Evolutionary conservation across 805 yeast genomes (phyloP).

Genomic region (Candida golubevii): DNA sequence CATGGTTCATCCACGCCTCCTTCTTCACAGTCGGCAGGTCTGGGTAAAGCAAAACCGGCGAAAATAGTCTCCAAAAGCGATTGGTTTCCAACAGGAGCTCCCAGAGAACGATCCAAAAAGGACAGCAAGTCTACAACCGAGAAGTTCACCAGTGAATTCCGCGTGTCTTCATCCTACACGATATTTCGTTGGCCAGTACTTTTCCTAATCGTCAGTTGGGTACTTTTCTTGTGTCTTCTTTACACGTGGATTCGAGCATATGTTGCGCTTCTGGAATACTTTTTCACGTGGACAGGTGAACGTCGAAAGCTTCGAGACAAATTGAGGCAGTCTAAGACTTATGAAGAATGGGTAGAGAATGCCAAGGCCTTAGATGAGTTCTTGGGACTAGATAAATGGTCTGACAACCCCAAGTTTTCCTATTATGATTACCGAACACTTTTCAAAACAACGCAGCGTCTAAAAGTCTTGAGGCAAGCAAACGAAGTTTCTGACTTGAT

Average conservation of each 20-base stretch:
- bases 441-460: constrained; percentile 40
- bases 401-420: constrained; percentile 52
- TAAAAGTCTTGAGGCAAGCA: constrained; percentile 32
- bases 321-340: constrained; percentile 47
- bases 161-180: constrained; percentile 30
- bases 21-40: not conserved
- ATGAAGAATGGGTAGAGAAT: constrained; percentile 58
- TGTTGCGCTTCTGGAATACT: constrained; percentile 59
- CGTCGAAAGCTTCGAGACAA: constrained; percentile 45
- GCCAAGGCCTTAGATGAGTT: constrained; percentile 56
- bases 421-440: constrained; percentile 67
- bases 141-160: constrained; percentile 32
- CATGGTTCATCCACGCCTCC: not conserved
- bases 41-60: constrained; percentile 11
- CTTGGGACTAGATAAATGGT: constrained; percentile 63
- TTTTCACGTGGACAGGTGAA: constrained; percentile 58
- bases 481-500: constrained; percentile 43
- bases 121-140: constrained; percentile 8
- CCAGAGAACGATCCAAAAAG: constrained; percentile 4
- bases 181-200: constrained; percentile 66
- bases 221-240: constrained; percentile 41
- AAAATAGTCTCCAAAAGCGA: constrained; percentile 23
- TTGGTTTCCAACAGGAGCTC: constrained; percentile 24
- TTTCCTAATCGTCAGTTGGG: constrained; percentile 50
- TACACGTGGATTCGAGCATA: constrained; percentile 54